phyloP scores from a whole-genome alignment of 192 early-diverging fungal genomes.

The Powellomyces hirtus region DNA sequence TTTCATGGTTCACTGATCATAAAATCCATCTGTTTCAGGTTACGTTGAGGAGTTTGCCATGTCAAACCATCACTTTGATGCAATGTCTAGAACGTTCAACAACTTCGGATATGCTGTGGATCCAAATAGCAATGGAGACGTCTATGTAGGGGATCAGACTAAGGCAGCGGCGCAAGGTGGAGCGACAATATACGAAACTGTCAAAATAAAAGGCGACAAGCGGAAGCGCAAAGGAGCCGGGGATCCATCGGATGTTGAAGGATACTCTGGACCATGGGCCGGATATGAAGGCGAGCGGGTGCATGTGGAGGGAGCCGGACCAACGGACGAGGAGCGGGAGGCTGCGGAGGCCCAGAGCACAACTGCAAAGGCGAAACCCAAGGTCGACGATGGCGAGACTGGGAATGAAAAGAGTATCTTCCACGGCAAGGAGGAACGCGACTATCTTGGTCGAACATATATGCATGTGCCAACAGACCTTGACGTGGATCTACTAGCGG shows the following conservation, averaged over 20 bases:
- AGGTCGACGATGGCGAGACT: constrained; percentile 40
- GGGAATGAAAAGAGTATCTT: constrained; percentile 79
- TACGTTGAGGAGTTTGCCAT: constrained; percentile 75
- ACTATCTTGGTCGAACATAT: constrained; percentile 94
- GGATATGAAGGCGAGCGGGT: constrained; percentile 80
- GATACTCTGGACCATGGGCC: constrained; percentile 93
- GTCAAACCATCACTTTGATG: constrained; percentile 70
- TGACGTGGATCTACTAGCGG: constrained; percentile 67
- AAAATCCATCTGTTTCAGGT: constrained; percentile 53
- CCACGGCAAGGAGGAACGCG: constrained; percentile 81
- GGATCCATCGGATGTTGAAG: constrained; percentile 70
- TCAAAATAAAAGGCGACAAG: constrained; percentile 46
- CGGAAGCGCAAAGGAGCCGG: constrained; percentile 74
- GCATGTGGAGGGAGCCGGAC: constrained; percentile 21
- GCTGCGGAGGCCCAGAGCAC: constrained; percentile 38
- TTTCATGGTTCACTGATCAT: no score
- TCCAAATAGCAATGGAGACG: constrained; percentile 60
- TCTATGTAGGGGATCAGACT: constrained; percentile 63
- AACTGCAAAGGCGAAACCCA: constrained; percentile 18
- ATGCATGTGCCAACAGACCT: constrained; percentile 94
- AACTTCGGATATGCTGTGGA: constrained; percentile 80
- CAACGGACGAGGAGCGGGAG: constrained; percentile 48
- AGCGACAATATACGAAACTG: constrained; percentile 47
- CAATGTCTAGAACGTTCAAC: constrained; percentile 81
- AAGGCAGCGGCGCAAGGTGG: constrained; percentile 54